These are phyloP conservation scores for Garcia nutans DNA, from an alignment of 345 rosid genomes.

Conservation along the genomic window DNA sequence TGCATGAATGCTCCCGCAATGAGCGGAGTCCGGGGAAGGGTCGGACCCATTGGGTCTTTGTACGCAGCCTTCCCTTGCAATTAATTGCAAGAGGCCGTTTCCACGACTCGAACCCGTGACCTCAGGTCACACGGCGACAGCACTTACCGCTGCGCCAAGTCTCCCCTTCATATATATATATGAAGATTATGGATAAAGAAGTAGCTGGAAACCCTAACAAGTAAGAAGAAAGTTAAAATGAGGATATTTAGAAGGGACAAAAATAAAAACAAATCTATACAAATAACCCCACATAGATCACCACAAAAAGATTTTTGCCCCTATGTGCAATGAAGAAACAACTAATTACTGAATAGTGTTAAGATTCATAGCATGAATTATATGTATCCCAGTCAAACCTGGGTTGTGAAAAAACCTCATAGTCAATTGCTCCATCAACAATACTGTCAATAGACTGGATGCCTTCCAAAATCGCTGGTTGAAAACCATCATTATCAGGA, in stretches of 20 bases:
- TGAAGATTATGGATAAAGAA: background rate
- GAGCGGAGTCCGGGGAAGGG: too few species aligned
- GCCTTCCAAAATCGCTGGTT: constrained; percentile 68
- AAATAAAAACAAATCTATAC: background rate
- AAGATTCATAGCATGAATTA: constrained; percentile 31
- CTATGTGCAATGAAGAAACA: constrained; percentile 8
- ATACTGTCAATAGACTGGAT: constrained; percentile 72
- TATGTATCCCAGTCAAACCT: constrained; percentile 91
- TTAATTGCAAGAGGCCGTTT: too few species aligned
- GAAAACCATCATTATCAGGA: constrained; percentile 59
- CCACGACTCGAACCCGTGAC: too few species aligned
- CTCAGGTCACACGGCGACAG: too few species aligned
- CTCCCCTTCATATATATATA: too few species aligned
- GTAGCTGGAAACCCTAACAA: background rate
- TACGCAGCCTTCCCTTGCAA: too few species aligned
- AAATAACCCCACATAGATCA: background rate
- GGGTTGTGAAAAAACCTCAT: constrained; percentile 86
- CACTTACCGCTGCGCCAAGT: too few species aligned
- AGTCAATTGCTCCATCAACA: constrained; percentile 78
- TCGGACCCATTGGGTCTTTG: too few species aligned
- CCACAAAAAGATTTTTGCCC: background rate
- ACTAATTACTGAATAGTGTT: constrained; percentile 20
- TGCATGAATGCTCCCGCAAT: too few species aligned
- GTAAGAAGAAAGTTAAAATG: background rate
- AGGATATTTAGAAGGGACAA: background rate